Evolutionary conservation across 441 rosid genomes (phyloP).

Genomic region (Corymbia calophylla): DNA sequence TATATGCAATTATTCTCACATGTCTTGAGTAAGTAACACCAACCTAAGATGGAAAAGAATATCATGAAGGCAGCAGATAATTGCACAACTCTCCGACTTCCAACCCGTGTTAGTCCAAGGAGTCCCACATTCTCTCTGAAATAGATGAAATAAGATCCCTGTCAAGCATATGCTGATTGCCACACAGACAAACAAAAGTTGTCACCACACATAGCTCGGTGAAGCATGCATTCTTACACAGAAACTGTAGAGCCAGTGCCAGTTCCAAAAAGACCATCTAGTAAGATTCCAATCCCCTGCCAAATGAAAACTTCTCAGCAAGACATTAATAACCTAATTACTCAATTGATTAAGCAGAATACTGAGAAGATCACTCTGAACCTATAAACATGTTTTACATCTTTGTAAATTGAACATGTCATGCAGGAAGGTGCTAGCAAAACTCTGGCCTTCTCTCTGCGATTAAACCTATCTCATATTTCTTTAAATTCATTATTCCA

Average conservation of each 20-base stretch:
- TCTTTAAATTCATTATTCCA: neutral
- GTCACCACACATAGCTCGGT: slow-evolving; percentile 3
- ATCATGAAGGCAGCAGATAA: slow-evolving; percentile 76
- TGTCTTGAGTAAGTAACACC: neutral
- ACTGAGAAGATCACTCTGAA: neutral
- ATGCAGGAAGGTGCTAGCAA: neutral
- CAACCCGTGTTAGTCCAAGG: slow-evolving; percentile 52
- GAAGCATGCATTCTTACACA: slow-evolving; percentile 37
- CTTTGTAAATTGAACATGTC: neutral
- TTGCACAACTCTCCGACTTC: slow-evolving; percentile 71
- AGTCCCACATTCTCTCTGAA: slow-evolving; percentile 72
- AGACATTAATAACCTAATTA: neutral
- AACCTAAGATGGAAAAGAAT: slow-evolving; percentile 58
- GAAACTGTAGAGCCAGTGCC: slow-evolving; percentile 70
- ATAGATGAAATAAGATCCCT: neutral
- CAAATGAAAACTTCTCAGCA: neutral
- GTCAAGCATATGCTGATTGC: neutral
- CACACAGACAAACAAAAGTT: neutral
- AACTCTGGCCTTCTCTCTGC: neutral
- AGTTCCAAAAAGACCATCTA: slow-evolving; percentile 71
- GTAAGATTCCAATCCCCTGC: slow-evolving; percentile 74
- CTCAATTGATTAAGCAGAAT: neutral
- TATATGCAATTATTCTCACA: neutral
- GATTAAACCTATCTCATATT: neutral
- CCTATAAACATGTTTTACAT: neutral